These are phyloP conservation scores for Penicillium capsulatum DNA, from an alignment of 2,329 filamentous ascomycete species.

Conservation along the genomic window DNA sequence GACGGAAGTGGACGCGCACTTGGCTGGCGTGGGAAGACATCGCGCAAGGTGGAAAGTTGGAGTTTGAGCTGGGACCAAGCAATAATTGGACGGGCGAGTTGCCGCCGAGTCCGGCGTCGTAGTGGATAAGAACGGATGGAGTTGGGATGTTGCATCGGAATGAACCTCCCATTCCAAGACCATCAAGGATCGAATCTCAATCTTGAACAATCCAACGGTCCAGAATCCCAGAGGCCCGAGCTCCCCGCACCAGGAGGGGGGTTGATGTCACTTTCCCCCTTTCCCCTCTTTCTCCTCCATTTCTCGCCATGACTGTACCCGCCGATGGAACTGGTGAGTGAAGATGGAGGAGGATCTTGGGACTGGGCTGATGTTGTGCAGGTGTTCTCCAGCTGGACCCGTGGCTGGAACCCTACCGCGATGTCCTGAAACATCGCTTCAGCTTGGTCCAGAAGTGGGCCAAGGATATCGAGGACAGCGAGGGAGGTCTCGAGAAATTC, in stretches of 20 bases:
- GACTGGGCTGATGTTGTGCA: slow-evolving; percentile 36
- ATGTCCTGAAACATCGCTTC: slow-evolving; percentile 70
- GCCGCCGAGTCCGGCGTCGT: slow-evolving; percentile 57
- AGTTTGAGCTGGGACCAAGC: slow-evolving; percentile 58
- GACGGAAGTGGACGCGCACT: slow-evolving; percentile 56
- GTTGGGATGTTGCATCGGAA: neutral
- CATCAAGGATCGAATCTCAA: too few species aligned
- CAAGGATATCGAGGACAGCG: slow-evolving; percentile 70
- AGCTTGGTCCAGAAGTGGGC: slow-evolving; percentile 82
- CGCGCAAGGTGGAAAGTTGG: slow-evolving; percentile 57
- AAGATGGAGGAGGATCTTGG: neutral
- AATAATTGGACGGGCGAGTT: slow-evolving; percentile 56
- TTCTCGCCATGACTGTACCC: slow-evolving; percentile 19
- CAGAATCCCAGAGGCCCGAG: slow-evolving; percentile 15
- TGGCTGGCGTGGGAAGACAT: slow-evolving; percentile 66
- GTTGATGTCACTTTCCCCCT: neutral
- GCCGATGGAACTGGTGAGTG: slow-evolving; percentile 21
- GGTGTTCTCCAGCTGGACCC: slow-evolving; percentile 85
- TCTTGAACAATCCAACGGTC: too few species aligned
- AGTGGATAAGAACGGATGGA: neutral
- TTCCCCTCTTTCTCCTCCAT: slow-evolving; percentile 4
- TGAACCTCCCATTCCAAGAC: too few species aligned
- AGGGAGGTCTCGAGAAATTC: slow-evolving; percentile 90
- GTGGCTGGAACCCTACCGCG: slow-evolving; percentile 81
- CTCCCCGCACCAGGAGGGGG: slow-evolving; percentile 15